Evolutionary conservation across 148 eudicot species (phyloP).

Genomic region (Amaranthus hypochondriacus): DNA sequence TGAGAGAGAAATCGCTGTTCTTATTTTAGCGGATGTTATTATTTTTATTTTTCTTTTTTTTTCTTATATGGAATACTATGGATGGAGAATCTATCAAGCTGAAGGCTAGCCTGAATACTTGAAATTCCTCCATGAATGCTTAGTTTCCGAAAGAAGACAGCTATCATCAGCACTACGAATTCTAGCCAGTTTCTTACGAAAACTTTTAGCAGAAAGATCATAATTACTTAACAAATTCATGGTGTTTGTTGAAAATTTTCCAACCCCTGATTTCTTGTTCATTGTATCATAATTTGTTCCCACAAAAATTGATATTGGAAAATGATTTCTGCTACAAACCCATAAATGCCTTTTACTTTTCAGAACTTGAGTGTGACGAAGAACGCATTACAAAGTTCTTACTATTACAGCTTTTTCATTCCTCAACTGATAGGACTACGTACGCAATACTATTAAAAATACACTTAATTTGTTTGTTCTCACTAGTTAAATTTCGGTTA

Average conservation of each 20-base stretch:
- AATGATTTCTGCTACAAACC: no score
- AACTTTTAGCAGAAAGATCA: constrained; percentile 43
- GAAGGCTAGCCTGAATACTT: constrained; percentile 41
- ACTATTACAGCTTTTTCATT: no score
- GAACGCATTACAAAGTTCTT: no score
- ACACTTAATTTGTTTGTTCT: no score
- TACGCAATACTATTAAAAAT: no score
- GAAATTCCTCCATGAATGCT: constrained; percentile 83
- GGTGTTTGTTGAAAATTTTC: constrained; percentile 43
- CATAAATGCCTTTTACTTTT: no score
- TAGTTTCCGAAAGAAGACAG: constrained; percentile 34
- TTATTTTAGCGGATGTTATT: neutral
- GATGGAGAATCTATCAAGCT: constrained; percentile 6
- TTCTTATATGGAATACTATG: no score
- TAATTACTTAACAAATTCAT: constrained; percentile 40
- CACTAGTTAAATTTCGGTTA: no score
- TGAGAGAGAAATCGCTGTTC: neutral
- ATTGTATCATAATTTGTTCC: constrained; percentile 16
- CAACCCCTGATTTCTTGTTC: constrained; percentile 46
- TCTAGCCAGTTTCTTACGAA: constrained; percentile 40
- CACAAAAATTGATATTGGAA: no score
- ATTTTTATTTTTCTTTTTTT: no score
- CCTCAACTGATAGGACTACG: no score
- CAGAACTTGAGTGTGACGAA: no score
- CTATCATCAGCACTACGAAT: constrained; percentile 45